These are phyloP conservation scores for Pelomyxa schiedti DNA, from an alignment of 78 protist species.

Conservation along the genomic window DNA sequence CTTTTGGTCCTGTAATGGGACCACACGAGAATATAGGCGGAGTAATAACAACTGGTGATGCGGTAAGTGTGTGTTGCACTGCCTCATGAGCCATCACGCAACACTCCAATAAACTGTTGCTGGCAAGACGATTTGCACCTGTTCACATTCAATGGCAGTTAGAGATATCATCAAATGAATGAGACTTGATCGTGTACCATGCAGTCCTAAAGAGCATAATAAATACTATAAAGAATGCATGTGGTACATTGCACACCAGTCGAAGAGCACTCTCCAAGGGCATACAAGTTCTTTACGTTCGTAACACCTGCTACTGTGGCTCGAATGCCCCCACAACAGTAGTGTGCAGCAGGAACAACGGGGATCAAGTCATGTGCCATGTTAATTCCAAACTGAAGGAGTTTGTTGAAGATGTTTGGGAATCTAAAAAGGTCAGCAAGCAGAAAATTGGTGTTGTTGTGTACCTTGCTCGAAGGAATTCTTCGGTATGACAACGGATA, in stretches of 20 bases:
- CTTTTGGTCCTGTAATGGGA: neutral
- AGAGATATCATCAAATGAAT: no score
- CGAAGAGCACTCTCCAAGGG: neutral
- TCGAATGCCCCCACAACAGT: neutral
- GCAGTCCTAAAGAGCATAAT: no score
- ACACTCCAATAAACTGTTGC: neutral
- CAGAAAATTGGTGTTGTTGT: no score
- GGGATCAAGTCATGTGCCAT: neutral
- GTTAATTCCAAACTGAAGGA: neutral
- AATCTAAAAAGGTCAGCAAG: no score
- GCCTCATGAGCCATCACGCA: neutral
- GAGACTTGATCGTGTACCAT: no score
- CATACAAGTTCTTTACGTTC: neutral
- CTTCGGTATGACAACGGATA: neutral
- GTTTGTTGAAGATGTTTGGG: neutral
- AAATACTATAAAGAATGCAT: no score
- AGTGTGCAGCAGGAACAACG: neutral
- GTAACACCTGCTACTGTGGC: neutral
- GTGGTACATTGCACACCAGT: neutral
- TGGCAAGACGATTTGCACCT: neutral
- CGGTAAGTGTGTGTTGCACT: neutral
- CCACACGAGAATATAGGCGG: neutral
- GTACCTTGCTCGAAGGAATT: neutral
- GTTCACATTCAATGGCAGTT: no score
- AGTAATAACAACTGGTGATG: neutral